These are phyloP conservation scores for Colletotrichum somersetense DNA, from an alignment of 2,329 filamentous ascomycete species.

Conservation along the genomic window DNA sequence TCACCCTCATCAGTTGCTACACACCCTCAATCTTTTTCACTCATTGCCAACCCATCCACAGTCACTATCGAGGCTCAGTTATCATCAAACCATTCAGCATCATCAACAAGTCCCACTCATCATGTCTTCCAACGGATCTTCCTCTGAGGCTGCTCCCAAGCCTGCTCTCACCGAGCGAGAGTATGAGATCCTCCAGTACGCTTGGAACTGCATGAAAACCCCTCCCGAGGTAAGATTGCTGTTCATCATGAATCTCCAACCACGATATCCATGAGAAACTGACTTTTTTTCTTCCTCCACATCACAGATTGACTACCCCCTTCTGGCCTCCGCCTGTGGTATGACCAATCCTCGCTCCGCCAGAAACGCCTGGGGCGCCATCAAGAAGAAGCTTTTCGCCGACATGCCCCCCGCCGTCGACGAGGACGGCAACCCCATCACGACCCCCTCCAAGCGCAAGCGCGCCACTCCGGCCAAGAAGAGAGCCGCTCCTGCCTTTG, in stretches of 20 bases:
- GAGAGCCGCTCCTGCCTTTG: background rate
- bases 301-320: constrained; percentile 45
- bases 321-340: constrained; percentile 43
- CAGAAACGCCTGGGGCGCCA: constrained; percentile 44
- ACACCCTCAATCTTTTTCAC: background rate
- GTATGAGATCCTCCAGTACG: constrained; percentile 44
- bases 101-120: background rate
- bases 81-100: background rate
- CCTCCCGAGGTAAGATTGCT: constrained; percentile 45
- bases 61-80: background rate
- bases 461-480: constrained; percentile 27
- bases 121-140: constrained; percentile 7
- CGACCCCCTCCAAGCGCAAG: constrained; percentile 37
- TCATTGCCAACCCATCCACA: constrained; percentile 6
- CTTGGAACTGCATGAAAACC: constrained; percentile 46
- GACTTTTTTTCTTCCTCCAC: background rate
- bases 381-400: constrained; percentile 47
- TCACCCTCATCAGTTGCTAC: background rate
- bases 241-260: background rate
- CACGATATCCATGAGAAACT: too few relatives aligned
- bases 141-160: constrained; percentile 21
- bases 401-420: constrained; percentile 12
- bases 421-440: constrained; percentile 27
- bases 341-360: constrained; percentile 46
- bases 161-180: constrained; percentile 44